Evolutionary conservation across 2,329 filamentous ascomycete genomes (phyloP).

Genomic region (Alternaria conjuncta): DNA sequence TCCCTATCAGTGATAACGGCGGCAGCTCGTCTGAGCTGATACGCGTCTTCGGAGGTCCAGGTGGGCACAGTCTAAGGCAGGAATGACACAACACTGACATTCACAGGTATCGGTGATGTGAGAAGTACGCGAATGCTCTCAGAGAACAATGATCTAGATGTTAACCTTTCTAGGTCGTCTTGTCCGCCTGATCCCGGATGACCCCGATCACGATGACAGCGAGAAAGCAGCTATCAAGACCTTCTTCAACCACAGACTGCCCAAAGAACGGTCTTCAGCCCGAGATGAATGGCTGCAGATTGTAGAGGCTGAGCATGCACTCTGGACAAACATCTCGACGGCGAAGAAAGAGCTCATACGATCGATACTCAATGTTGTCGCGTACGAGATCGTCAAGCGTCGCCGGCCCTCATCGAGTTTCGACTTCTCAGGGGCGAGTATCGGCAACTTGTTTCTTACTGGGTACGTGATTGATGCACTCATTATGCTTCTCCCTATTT

Average conservation of each 20-base stretch:
- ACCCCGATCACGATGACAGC: slow-evolving; percentile 56
- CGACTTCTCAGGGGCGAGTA: slow-evolving; percentile 58
- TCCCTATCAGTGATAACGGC: slow-evolving; percentile 95
- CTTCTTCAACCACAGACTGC: slow-evolving; percentile 87
- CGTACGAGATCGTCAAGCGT: slow-evolving; percentile 58
- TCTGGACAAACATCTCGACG: slow-evolving; percentile 68
- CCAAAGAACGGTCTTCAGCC: slow-evolving; percentile 66
- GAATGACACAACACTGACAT: not conserved
- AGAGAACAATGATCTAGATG: not conserved
- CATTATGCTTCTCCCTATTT: not conserved
- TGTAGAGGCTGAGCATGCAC: slow-evolving; percentile 77
- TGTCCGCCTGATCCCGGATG: slow-evolving; percentile 84
- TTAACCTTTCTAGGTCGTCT: slow-evolving; percentile 69
- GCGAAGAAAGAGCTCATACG: slow-evolving; percentile 61
- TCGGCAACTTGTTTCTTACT: slow-evolving; percentile 60
- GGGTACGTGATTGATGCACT: slow-evolving; percentile 45
- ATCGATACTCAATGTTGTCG: slow-evolving; percentile 58
- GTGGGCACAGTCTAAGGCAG: slow-evolving; percentile 52
- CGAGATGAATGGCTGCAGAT: slow-evolving; percentile 86
- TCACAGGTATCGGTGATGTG: slow-evolving; percentile 71
- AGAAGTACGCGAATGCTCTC: slow-evolving; percentile 63
- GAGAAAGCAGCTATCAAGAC: slow-evolving; percentile 74
- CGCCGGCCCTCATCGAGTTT: slow-evolving; percentile 55
- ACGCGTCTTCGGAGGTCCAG: slow-evolving; percentile 91
- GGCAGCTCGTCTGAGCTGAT: slow-evolving; percentile 94